A percentile compares a stretch with the other conserved stretches of the same genome.
These are phyloP conservation scores for Cladosporium velox DNA, from an alignment of 2,329 filamentous ascomycete species.

Conservation along the genomic window DNA sequence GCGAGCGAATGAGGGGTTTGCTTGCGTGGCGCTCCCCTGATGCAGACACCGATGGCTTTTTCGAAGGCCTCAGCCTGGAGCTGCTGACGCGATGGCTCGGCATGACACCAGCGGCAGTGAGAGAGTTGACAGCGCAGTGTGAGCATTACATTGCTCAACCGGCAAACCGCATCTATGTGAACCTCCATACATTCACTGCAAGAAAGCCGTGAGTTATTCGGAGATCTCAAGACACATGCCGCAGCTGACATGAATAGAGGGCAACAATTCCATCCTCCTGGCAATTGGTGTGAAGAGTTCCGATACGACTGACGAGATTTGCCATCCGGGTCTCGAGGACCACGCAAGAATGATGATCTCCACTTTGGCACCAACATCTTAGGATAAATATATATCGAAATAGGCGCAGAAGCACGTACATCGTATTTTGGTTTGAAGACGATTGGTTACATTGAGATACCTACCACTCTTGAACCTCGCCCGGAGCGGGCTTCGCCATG, in stretches of 20 bases:
- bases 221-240: neutral
- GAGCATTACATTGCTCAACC: neutral
- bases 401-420: neutral
- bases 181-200: neutral
- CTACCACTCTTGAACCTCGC: conserved; percentile 49
- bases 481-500: conserved; percentile 51
- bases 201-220: conserved; percentile 1
- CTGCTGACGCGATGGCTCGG: neutral
- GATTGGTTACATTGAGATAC: neutral
- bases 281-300: neutral
- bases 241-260: neutral
- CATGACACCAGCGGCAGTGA: neutral
- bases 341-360: neutral
- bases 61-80: neutral
- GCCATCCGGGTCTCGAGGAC: neutral
- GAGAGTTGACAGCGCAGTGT: neutral
- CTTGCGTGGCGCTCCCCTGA: neutral
- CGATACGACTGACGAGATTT: neutral
- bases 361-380: neutral
- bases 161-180: neutral
- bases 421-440: neutral
- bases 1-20: neutral
- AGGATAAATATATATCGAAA: neutral
- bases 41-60: neutral
- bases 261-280: neutral